phyloP scores from a whole-genome alignment of 257 asterid species.

The Vinca minor region DNA sequence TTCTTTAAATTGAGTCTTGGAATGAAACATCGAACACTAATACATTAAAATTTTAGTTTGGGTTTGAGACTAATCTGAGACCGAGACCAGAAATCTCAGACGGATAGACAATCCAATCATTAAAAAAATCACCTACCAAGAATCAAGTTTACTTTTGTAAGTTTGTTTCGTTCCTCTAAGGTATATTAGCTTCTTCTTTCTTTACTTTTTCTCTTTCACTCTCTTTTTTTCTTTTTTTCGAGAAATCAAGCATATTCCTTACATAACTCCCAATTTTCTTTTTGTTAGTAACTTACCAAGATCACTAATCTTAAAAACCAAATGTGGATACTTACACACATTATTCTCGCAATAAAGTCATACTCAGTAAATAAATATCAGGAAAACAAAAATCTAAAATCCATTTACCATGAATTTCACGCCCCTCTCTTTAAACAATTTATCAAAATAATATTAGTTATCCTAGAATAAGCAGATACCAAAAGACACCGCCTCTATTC shows the following conservation, averaged over 20 bases:
- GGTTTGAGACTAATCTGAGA: too few species aligned
- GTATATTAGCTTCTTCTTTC: too few species aligned
- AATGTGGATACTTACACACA: not conserved
- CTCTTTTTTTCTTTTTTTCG: too few species aligned
- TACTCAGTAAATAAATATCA: not conserved
- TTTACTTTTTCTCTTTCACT: too few species aligned
- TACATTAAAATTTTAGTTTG: too few species aligned
- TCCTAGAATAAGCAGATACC: not conserved
- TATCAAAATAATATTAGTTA: not conserved
- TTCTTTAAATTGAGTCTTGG: too few species aligned
- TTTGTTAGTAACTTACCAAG: not conserved
- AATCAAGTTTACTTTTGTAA: not conserved
- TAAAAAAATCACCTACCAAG: not conserved
- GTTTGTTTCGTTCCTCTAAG: too few species aligned
- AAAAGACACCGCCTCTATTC: not conserved
- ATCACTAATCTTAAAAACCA: not conserved
- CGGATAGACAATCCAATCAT: too few species aligned
- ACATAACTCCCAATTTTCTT: not conserved
- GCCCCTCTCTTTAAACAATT: too few species aligned
- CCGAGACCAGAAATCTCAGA: too few species aligned
- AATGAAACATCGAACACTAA: too few species aligned
- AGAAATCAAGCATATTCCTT: not conserved
- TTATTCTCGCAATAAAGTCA: too few species aligned
- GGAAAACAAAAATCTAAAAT: not conserved
- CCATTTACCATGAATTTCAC: not conserved